Conservation (phyloP, 208 protist genomes). For the Leishmania turanica region DNA sequence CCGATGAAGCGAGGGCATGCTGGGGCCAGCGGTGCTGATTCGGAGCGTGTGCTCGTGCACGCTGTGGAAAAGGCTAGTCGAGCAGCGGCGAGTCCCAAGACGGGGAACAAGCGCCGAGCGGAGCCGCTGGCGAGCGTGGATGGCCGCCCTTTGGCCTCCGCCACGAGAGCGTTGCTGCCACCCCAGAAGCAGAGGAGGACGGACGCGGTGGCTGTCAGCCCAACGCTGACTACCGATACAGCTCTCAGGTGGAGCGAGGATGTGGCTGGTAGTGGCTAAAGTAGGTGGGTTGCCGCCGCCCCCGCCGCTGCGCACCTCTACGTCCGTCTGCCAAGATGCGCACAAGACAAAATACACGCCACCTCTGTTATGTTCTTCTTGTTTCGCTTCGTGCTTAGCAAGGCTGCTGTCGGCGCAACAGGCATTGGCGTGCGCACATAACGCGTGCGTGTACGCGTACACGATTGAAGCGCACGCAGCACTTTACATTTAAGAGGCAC, state of each 20-base stretch:
- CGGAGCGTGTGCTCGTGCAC: neutral
- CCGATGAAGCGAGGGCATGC: neutral
- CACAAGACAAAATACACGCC: neutral
- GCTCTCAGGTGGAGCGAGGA: slow-evolving; percentile 34
- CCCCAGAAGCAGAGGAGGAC: neutral
- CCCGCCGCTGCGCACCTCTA: neutral
- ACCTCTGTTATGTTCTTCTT: neutral
- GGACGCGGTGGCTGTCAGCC: neutral
- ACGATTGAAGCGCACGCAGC: neutral
- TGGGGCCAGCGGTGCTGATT: neutral
- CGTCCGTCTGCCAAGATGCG: neutral
- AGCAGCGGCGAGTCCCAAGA: neutral
- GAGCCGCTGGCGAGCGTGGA: neutral
- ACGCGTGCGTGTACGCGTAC: neutral
- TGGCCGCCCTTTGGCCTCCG: neutral
- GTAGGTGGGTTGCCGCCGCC: neutral
- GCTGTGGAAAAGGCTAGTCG: slow-evolving; percentile 1
- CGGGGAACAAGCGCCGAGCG: neutral
- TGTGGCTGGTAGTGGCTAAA: slow-evolving; percentile 1
- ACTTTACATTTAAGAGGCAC: neutral
- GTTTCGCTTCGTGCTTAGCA: neutral
- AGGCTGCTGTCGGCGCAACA: neutral
- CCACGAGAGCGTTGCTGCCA: neutral
- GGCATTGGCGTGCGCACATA: neutral
- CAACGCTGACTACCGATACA: neutral